Conservation (phyloP, 768 basidiomycete genomes). For the Boletus rubescentipes region DNA sequence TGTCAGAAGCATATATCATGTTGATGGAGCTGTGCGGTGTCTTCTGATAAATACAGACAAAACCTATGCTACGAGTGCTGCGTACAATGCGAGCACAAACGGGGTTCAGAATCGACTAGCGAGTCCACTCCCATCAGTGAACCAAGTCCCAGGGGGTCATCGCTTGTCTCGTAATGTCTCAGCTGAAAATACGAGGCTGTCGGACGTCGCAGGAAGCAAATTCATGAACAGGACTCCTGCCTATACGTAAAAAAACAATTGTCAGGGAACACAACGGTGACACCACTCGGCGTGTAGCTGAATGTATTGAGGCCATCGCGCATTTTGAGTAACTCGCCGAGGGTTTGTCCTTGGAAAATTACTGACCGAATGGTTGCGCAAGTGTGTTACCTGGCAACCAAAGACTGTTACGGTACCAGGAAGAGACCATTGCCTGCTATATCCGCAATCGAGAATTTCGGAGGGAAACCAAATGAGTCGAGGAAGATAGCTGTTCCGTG, state of each 20-base stretch:
- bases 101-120: neutral
- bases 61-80: neutral
- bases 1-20: slow-evolving; percentile 6
- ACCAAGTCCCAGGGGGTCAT: slow-evolving; percentile 1
- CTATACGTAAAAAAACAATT: slow-evolving; percentile 1
- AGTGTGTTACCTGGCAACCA: slow-evolving; percentile 8
- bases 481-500: neutral
- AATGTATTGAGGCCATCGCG: neutral
- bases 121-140: neutral
- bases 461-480: neutral
- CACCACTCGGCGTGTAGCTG: neutral
- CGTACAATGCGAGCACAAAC: neutral
- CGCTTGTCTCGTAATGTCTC: slow-evolving; percentile 10
- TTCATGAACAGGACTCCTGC: neutral
- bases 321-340: neutral
- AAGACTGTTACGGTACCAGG: neutral
- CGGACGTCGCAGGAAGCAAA: slow-evolving; percentile 8
- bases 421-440: neutral
- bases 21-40: slow-evolving; percentile 1
- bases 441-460: neutral
- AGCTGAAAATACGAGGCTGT: neutral
- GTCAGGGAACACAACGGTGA: neutral
- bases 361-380: neutral
- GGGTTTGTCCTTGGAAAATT: neutral
- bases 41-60: neutral